Percentiles rank a stretch among this genome's conserved stretches.
Evolutionary conservation across 1,139 yeast species (phyloP).

Genomic region (Blastobotrys niveus): DNA sequence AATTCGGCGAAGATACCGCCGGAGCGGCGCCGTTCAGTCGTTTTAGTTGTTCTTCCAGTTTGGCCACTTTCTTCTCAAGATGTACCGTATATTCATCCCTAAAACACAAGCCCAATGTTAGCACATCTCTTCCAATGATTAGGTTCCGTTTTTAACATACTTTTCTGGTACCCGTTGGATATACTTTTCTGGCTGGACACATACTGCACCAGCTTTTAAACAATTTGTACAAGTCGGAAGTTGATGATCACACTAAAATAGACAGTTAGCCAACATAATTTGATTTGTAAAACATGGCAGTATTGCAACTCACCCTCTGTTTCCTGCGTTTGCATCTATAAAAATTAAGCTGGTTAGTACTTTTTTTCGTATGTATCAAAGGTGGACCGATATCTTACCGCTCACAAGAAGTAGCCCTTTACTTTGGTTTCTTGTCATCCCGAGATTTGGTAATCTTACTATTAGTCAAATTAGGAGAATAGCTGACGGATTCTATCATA

Average conservation of each 20-base stretch:
- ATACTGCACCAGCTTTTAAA: slow-evolving; percentile 49
- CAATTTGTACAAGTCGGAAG: slow-evolving; percentile 58
- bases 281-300: not conserved
- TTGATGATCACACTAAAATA: slow-evolving; percentile 48
- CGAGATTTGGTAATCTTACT: slow-evolving; percentile 6
- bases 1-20: too few relatives aligned
- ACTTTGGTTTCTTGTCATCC: slow-evolving; percentile 17
- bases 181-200: slow-evolving; percentile 55
- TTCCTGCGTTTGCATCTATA: slow-evolving; percentile 26
- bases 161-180: slow-evolving; percentile 27
- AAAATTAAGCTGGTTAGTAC: slow-evolving; percentile 5
- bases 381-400: slow-evolving; percentile 19
- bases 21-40: not conserved
- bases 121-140: too few relatives aligned
- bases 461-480: slow-evolving; percentile 4
- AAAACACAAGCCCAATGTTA: slow-evolving; percentile 1
- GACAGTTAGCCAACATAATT: not conserved
- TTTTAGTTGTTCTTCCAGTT: slow-evolving; percentile 38
- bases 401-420: slow-evolving; percentile 29
- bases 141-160: slow-evolving; percentile 15
- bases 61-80: slow-evolving; percentile 47
- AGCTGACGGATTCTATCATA: not conserved
- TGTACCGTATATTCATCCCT: slow-evolving; percentile 50
- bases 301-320: slow-evolving; percentile 20
- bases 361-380: too few relatives aligned